Base-by-base conservation (phyloP, 1,284 basidiomycete genomes). In the Austroboletus niveus region DNA sequence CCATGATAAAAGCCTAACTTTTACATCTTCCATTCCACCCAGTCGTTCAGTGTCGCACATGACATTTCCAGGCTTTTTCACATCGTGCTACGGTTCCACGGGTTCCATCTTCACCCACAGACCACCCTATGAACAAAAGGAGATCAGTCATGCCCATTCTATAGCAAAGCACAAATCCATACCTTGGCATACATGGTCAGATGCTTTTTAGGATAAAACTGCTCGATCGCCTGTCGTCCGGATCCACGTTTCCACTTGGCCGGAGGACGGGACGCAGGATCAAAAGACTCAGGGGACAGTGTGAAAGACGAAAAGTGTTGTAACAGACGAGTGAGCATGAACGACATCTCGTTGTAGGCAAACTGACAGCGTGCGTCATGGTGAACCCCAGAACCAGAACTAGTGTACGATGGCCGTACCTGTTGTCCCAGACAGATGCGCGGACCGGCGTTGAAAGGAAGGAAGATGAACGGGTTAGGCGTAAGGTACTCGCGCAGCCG, bases 271-370 rank as follows among this genome's bases (percentile, higher is more conserved):
- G 68, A 69, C 7, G 72, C 72, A 1, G 69, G 70, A 3, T 81
- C 75, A 36, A 75, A 74, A 1, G 76, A 71, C 20, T 75, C 72
- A 1, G 64, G 65, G 17, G 74, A 79, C 3, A 84, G 70, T 0
- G 63, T 59, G 30, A 87, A 70, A 0, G 66, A 66, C 0, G 74
- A 72, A 66, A 87, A 83, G 36, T 69, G 65, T 65, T 87, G 85
- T 17, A 87, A 63, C 20, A 88, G 69, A 9, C 82, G 77, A 41
- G 86, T 75, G 51, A 87, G 62, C 72, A 85, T 78, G 69, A 83
- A 85, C 2, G 84, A 85, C 58, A 77, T 76, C 59, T 86, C 83
- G 62, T 85, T 84, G 64, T 85, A 85, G 4, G 85, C 85, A 62
- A 84, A 85, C 77, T 85, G 51, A 38, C 17, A 14, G 22, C 22